Percentiles rank a stretch among this genome's conserved stretches.
Conservation (phyloP, 768 basidiomycete species). For the Leccinum arenicola region DNA sequence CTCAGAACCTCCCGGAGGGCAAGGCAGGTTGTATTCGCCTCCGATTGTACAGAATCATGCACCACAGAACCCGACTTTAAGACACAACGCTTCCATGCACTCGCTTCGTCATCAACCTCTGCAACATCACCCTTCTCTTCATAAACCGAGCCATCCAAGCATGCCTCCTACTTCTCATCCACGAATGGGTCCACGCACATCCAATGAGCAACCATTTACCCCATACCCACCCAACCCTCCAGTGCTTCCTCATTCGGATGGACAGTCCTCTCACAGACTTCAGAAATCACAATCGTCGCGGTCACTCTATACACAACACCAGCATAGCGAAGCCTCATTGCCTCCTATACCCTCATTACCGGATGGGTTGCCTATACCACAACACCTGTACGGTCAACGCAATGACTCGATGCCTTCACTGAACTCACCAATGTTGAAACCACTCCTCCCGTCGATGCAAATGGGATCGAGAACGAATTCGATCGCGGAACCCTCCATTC, state of each 20-base stretch:
- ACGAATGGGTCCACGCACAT: slow-evolving; percentile 13
- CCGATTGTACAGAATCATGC: slow-evolving; percentile 7
- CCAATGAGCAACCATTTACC: slow-evolving; percentile 10
- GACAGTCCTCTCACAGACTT: slow-evolving; percentile 36
- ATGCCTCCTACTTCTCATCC: slow-evolving; percentile 14
- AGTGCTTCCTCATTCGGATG: slow-evolving; percentile 39
- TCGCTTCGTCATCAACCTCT: slow-evolving; percentile 28
- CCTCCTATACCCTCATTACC: slow-evolving; percentile 41
- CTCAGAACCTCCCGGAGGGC: slow-evolving; percentile 21
- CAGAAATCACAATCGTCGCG: slow-evolving; percentile 57
- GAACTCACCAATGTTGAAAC: slow-evolving; percentile 43
- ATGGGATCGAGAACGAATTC: slow-evolving; percentile 51
- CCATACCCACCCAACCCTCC: slow-evolving; percentile 13
- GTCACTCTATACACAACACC: slow-evolving; percentile 55
- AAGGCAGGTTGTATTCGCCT: slow-evolving; percentile 17
- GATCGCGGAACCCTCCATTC: slow-evolving; percentile 49
- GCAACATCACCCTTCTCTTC: slow-evolving; percentile 19
- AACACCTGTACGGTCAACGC: slow-evolving; percentile 20
- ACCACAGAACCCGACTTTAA: slow-evolving; percentile 11
- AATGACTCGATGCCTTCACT: slow-evolving; percentile 17
- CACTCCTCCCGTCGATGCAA: slow-evolving; percentile 64
- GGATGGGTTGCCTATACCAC: slow-evolving; percentile 32
- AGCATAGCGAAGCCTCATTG: slow-evolving; percentile 34
- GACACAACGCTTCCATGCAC: slow-evolving; percentile 26
- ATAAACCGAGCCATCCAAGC: slow-evolving; percentile 12